These are phyloP conservation scores for Sanghuangporus weigelae DNA, from an alignment of 1,284 basidiomycete species.

Conservation along the genomic window DNA sequence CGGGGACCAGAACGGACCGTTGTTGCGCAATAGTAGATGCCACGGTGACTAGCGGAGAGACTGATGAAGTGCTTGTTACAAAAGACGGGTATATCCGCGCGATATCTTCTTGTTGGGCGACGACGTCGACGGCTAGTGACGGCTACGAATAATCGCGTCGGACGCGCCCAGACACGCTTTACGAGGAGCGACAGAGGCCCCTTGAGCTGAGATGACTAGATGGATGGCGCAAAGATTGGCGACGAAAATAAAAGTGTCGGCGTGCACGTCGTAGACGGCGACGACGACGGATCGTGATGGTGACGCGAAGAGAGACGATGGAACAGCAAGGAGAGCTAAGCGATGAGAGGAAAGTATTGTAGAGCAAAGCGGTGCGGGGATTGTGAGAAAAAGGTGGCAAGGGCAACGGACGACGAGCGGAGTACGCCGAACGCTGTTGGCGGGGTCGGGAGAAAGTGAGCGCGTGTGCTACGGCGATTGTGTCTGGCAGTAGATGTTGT, in stretches of 20 bases:
- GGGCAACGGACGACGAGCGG: neutral
- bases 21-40: slow-evolving; percentile 24
- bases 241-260: neutral
- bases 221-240: neutral
- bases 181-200: neutral
- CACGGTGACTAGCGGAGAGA: slow-evolving; percentile 14
- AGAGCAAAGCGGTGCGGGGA: neutral
- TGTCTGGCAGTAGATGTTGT: neutral
- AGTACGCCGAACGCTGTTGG: slow-evolving; percentile 2
- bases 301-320: slow-evolving; percentile 17
- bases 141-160: slow-evolving; percentile 11
- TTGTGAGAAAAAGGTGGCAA: neutral
- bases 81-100: slow-evolving; percentile 2
- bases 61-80: slow-evolving; percentile 11
- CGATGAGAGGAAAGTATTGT: slow-evolving; percentile 17
- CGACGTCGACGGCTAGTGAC: slow-evolving; percentile 4
- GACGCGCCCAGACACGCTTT: slow-evolving; percentile 13
- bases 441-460: slow-evolving; percentile 1
- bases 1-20: slow-evolving; percentile 35
- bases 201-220: neutral
- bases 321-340: slow-evolving; percentile 20
- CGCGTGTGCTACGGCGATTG: slow-evolving; percentile 2
- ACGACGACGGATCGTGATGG: slow-evolving; percentile 23
- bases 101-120: slow-evolving; percentile 15
- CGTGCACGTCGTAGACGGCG: slow-evolving; percentile 22